These are phyloP conservation scores for maize (Zea mays) DNA, from an alignment of 176 grass and related monocot species.

Conservation along the genomic window DNA sequence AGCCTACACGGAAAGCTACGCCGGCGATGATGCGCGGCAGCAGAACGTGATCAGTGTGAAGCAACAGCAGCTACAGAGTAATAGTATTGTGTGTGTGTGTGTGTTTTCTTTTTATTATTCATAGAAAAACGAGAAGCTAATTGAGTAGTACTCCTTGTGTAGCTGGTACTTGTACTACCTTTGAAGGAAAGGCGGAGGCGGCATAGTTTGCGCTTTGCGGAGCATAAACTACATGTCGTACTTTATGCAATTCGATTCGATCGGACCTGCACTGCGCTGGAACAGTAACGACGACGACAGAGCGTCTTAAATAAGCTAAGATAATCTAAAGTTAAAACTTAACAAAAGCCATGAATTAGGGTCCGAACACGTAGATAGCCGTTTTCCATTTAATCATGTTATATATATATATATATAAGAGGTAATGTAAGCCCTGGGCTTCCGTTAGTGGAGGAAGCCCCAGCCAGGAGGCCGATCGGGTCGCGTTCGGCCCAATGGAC, in stretches of 20 bases:
- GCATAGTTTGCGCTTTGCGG: constrained; percentile 33
- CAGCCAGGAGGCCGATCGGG: no score
- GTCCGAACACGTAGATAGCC: no score
- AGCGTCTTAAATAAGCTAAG: no score
- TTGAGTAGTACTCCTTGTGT: background rate
- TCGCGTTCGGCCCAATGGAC: no score
- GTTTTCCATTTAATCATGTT: no score
- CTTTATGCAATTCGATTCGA: constrained; percentile 4
- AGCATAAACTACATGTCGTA: constrained; percentile 9
- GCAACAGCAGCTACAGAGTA: constrained; percentile 9
- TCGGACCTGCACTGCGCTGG: background rate
- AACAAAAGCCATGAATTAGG: no score
- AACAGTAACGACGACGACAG: no score
- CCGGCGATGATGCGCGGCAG: constrained; percentile 31
- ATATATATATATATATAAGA: no score
- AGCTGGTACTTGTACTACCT: constrained; percentile 9
- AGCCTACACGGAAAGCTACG: constrained; percentile 35
- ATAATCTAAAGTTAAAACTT: no score
- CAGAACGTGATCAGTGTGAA: constrained; percentile 38
- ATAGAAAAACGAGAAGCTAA: constrained; percentile 21
- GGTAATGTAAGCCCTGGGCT: no score
- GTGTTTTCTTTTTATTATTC: background rate
- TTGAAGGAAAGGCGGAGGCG: constrained; percentile 31
- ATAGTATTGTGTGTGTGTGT: background rate
- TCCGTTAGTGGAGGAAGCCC: no score